These are phyloP conservation scores for Nitzschia sp. DNA, from an alignment of 108 stramenopile species.

Conservation along the genomic window DNA sequence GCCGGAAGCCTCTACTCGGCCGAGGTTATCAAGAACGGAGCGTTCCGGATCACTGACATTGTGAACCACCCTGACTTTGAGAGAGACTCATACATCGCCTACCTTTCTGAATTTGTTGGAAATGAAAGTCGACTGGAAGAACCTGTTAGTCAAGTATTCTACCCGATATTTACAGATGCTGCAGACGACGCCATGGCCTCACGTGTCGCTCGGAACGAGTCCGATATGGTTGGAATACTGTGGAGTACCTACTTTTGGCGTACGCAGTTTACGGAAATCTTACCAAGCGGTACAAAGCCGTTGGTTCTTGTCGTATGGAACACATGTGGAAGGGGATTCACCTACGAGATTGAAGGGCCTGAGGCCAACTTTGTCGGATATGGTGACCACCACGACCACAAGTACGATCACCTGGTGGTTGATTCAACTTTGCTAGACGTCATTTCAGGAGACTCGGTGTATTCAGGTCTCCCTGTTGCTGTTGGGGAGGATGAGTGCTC, in stretches of 20 bases:
- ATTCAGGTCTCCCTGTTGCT: constrained; percentile 14
- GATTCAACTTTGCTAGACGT: no score
- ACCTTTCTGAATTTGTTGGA: constrained; percentile 32
- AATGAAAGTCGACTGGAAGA: constrained; percentile 30
- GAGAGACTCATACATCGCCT: constrained; percentile 9
- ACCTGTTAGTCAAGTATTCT: constrained; percentile 35
- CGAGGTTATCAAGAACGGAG: constrained; percentile 32
- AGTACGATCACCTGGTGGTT: constrained; percentile 22
- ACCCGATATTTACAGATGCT: constrained; percentile 38
- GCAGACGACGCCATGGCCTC: background rate
- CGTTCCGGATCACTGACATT: constrained; percentile 20
- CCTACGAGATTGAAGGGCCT: constrained; percentile 39
- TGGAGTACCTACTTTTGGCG: constrained; percentile 44
- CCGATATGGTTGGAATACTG: constrained; percentile 31
- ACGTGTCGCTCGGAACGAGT: background rate
- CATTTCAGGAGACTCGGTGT: background rate
- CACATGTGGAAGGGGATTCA: constrained; percentile 34
- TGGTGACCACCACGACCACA: constrained; percentile 47
- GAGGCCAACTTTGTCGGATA: constrained; percentile 34
- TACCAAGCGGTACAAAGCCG: constrained; percentile 45
- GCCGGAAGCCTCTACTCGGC: background rate
- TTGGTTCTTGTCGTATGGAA: constrained; percentile 44
- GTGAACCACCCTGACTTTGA: constrained; percentile 32
- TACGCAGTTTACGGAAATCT: constrained; percentile 23
- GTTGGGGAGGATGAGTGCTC: constrained; percentile 21